These are phyloP conservation scores for Phaeosphaeriaceae sp. DNA, from an alignment of 2,329 filamentous ascomycete species.

Conservation along the genomic window DNA sequence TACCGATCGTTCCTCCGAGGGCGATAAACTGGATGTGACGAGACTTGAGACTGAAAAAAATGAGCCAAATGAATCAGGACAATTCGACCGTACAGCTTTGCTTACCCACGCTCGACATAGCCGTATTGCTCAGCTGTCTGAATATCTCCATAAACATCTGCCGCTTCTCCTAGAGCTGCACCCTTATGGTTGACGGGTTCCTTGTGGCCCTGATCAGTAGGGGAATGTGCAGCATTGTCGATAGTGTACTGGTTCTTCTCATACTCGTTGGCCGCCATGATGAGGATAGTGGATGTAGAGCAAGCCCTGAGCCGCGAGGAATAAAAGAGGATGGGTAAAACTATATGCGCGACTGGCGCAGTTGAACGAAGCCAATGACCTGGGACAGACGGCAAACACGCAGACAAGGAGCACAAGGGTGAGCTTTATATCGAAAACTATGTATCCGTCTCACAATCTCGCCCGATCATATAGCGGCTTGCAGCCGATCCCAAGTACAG, in stretches of 20 bases:
- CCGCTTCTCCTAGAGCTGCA: constrained; percentile 53
- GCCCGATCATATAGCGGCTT: constrained; percentile 15
- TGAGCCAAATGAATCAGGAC: no score
- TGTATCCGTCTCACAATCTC: constrained; percentile 18
- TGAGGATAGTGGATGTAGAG: constrained; percentile 2
- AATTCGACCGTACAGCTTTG: constrained; percentile 1
- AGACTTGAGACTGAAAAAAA: constrained; percentile 58
- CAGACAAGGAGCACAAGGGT: constrained; percentile 23
- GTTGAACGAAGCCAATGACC: constrained; percentile 22
- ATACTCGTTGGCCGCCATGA: constrained; percentile 30
- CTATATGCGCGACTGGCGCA: constrained; percentile 9
- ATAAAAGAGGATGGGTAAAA: no score
- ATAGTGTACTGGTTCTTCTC: constrained; percentile 38
- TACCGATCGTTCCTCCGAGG: constrained; percentile 62
- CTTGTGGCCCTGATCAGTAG: constrained; percentile 28
- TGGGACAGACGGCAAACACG: constrained; percentile 10
- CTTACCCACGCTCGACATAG: constrained; percentile 58
- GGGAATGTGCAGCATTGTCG: constrained; percentile 15
- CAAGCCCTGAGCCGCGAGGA: no score
- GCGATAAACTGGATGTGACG: constrained; percentile 67
- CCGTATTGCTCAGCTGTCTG: constrained; percentile 59
- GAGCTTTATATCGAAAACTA: constrained; percentile 32
- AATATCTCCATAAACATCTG: constrained; percentile 60
- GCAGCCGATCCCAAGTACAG: constrained; percentile 17
- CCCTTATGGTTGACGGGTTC: constrained; percentile 34